A percentile compares a stretch with the other conserved stretches of the same genome.
These are phyloP conservation scores for Cyberlindnera mississippiensis DNA, from an alignment of 805 yeast genomes.

Conservation along the genomic window DNA sequence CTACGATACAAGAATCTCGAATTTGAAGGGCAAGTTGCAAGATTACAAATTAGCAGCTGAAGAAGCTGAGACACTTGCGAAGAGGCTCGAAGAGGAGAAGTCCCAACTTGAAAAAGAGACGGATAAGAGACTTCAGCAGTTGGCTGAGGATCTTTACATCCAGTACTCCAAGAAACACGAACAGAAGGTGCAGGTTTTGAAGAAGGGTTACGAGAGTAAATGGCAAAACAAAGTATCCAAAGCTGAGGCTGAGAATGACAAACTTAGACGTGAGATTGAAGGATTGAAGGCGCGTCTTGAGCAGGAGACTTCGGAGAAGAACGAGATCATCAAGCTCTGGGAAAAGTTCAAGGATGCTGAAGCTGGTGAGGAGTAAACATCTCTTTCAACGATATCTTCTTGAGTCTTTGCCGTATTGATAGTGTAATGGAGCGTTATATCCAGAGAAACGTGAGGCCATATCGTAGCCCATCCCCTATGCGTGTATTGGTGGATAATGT, in stretches of 20 bases:
- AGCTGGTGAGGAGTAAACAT: not conserved
- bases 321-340: slow-evolving; percentile 49
- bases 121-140: slow-evolving; percentile 51
- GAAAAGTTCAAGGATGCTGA: slow-evolving; percentile 30
- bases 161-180: slow-evolving; percentile 79
- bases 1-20: slow-evolving; percentile 24
- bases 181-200: slow-evolving; percentile 59
- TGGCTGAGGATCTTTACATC: slow-evolving; percentile 66
- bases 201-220: slow-evolving; percentile 53
- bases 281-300: slow-evolving; percentile 44
- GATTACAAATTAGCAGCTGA: slow-evolving; percentile 20
- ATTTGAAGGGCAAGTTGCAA: slow-evolving; percentile 16
- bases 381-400: no score
- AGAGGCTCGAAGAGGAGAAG: slow-evolving; percentile 32
- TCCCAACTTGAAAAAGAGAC: slow-evolving; percentile 42
- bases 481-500: no score
- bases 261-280: slow-evolving; percentile 48
- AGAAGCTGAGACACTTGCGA: slow-evolving; percentile 26
- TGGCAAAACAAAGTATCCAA: slow-evolving; percentile 43
- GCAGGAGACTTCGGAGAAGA: slow-evolving; percentile 54
- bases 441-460: no score
- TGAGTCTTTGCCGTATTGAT: no score
- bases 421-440: no score
- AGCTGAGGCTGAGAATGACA: slow-evolving; percentile 40
- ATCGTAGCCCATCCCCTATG: no score